These are phyloP conservation scores for Pezicula carpinea DNA, from an alignment of 2,329 filamentous ascomycete genomes.

Conservation along the genomic window DNA sequence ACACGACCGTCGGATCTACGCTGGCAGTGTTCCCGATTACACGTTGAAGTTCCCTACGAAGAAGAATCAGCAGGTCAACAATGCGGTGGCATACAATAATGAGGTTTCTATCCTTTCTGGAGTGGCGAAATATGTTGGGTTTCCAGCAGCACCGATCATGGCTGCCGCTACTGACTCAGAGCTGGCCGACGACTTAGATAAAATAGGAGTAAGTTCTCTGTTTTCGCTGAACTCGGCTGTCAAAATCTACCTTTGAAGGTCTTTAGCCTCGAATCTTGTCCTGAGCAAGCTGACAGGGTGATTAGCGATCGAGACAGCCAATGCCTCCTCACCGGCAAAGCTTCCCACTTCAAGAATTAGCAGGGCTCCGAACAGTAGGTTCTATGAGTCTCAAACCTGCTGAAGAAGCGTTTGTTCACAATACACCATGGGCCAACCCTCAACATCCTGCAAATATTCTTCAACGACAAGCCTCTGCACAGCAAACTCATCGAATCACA, in stretches of 20 bases:
- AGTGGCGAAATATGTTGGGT: slow-evolving; percentile 91
- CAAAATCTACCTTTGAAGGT: slow-evolving; percentile 3
- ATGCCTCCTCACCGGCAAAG: slow-evolving; percentile 16
- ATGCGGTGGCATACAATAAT: slow-evolving; percentile 88
- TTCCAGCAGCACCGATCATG: slow-evolving; percentile 89
- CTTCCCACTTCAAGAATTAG: slow-evolving; percentile 27
- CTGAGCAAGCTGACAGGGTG: slow-evolving; percentile 13
- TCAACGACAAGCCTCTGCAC: slow-evolving; percentile 35
- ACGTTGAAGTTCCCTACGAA: slow-evolving; percentile 75
- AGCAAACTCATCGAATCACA: slow-evolving; percentile 32
- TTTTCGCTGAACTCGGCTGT: slow-evolving; percentile 5
- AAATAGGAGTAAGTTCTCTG: slow-evolving; percentile 70
- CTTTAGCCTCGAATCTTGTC: neutral
- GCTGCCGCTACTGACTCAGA: slow-evolving; percentile 66
- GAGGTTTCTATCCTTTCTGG: slow-evolving; percentile 90
- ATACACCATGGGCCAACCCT: slow-evolving; percentile 89
- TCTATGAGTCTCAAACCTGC: slow-evolving; percentile 48
- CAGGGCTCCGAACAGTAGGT: slow-evolving; percentile 25
- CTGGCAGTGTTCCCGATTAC: slow-evolving; percentile 76
- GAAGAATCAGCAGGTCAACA: slow-evolving; percentile 70
- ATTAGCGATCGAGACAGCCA: slow-evolving; percentile 22
- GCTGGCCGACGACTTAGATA: slow-evolving; percentile 80
- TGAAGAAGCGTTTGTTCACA: slow-evolving; percentile 82
- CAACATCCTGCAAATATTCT: slow-evolving; percentile 57
- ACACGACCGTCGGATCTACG: slow-evolving; percentile 73